Conservation (phyloP, 441 rosid species). For the Adansonia grandidieri region DNA sequence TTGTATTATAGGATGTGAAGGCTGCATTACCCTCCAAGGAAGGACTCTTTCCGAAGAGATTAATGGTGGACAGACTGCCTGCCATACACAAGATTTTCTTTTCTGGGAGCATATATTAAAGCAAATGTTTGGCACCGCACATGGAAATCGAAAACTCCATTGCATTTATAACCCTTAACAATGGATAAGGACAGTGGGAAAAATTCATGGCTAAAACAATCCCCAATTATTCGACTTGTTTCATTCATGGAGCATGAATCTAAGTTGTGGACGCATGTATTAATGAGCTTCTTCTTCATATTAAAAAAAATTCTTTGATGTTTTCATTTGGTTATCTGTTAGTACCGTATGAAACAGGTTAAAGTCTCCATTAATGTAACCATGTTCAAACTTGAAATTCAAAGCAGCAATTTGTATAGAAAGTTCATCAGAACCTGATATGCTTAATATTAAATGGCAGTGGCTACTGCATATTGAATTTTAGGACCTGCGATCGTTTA, state of each 20-base stretch:
- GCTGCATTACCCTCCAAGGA: conserved; percentile 32
- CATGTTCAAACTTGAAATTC: background rate
- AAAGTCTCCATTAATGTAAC: background rate
- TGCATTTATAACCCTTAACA: conserved; percentile 12
- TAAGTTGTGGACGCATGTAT: conserved; percentile 17
- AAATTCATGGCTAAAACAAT: conserved; percentile 14
- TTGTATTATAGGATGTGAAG: background rate
- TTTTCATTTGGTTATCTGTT: conserved; percentile 8
- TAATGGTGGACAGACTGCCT: background rate
- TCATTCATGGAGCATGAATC: conserved; percentile 4
- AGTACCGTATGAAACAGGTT: conserved; percentile 20
- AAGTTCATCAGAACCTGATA: background rate
- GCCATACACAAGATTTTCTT: background rate
- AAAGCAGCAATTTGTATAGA: background rate
- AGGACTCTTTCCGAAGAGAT: conserved; percentile 34
- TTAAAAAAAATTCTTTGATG: background rate
- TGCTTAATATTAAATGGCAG: background rate
- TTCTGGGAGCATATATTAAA: background rate
- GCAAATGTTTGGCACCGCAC: conserved; percentile 14
- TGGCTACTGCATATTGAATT: background rate
- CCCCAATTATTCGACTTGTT: background rate
- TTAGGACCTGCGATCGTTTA: background rate
- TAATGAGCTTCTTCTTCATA: background rate
- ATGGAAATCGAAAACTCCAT: background rate
- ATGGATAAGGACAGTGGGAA: conserved; percentile 14